Percentiles rank a stretch among this genome's conserved stretches.
These are phyloP conservation scores for Protea cynaroides DNA, from an alignment of 164 flowering plant species.

Conservation along the genomic window DNA sequence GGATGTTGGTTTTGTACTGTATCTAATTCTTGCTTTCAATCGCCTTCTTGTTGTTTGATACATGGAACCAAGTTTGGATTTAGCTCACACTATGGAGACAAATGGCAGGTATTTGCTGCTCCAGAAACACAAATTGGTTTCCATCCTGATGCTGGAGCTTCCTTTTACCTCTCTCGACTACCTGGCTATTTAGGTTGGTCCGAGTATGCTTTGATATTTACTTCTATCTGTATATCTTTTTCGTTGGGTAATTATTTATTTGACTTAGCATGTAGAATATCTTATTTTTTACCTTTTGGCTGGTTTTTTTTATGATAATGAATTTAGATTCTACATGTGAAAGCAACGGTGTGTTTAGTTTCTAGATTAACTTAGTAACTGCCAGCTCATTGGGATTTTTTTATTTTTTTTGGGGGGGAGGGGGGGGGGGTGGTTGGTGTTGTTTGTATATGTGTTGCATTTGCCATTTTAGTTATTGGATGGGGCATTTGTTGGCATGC, in stretches of 20 bases:
- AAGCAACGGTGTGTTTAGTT: background rate
- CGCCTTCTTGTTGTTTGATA: background rate
- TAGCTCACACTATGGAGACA: constrained; percentile 7
- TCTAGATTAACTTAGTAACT: no score
- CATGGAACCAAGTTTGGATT: background rate
- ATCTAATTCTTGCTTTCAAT: background rate
- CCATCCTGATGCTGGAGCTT: constrained; percentile 95
- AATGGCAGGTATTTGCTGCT: constrained; percentile 57
- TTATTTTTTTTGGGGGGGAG: no score
- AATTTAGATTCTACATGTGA: background rate
- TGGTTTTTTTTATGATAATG: background rate
- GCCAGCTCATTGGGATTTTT: no score
- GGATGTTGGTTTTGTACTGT: background rate
- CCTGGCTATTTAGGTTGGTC: constrained; percentile 79
- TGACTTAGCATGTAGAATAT: no score
- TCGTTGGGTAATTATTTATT: no score
- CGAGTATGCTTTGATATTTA: background rate
- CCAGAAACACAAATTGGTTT: constrained; percentile 88
- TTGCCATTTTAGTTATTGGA: no score
- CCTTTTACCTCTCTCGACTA: constrained; percentile 72
- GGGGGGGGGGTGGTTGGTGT: no score
- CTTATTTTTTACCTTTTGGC: background rate
- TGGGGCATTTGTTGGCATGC: no score
- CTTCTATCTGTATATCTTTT: no score
- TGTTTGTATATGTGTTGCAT: no score